Evolutionary conservation across 805 yeast genomes (phyloP).

Genomic region (Priceomyces carsonii): DNA sequence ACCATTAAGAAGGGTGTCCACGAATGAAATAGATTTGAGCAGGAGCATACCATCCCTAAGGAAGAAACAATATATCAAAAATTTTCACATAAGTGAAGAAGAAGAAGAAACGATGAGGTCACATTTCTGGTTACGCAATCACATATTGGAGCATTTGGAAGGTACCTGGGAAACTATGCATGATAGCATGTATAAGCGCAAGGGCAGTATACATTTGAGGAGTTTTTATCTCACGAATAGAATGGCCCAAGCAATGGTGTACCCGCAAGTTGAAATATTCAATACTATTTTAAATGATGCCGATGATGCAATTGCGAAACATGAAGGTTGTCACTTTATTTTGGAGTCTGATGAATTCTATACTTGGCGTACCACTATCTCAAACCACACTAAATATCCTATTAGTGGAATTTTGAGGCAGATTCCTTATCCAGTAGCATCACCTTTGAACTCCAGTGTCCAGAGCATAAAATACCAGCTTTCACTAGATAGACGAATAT

Average conservation of each 20-base stretch:
- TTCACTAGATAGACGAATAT: conserved; percentile 53
- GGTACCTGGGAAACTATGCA: conserved; percentile 63
- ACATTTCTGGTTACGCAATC: conserved; percentile 80
- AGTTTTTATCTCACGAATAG: conserved; percentile 59
- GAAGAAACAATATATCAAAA: conserved; percentile 68
- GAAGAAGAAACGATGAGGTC: conserved; percentile 60
- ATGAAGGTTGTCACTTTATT: conserved; percentile 28
- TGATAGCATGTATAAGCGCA: conserved; percentile 24
- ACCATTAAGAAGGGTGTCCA: conserved; percentile 61
- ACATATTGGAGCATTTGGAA: conserved; percentile 53
- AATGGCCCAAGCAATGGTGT: conserved; percentile 57
- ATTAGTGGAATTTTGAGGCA: conserved; percentile 63
- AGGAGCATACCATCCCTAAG: conserved; percentile 69
- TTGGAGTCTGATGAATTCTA: conserved; percentile 51
- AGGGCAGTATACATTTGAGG: conserved; percentile 67
- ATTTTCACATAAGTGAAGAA: conserved; percentile 51
- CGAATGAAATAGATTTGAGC: conserved; percentile 42
- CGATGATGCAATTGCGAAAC: conserved; percentile 10
- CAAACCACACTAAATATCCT: conserved; percentile 44
- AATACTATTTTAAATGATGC: conserved; percentile 25
- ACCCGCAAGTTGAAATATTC: conserved; percentile 48
- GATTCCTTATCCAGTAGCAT: conserved; percentile 43
- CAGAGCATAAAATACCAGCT: conserved; percentile 25
- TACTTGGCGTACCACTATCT: conserved; percentile 48
- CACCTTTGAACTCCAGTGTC: conserved; percentile 5